These are phyloP conservation scores for Penicillium pancosmium DNA, from an alignment of 495 filamentous ascomycete species.

Conservation along the genomic window DNA sequence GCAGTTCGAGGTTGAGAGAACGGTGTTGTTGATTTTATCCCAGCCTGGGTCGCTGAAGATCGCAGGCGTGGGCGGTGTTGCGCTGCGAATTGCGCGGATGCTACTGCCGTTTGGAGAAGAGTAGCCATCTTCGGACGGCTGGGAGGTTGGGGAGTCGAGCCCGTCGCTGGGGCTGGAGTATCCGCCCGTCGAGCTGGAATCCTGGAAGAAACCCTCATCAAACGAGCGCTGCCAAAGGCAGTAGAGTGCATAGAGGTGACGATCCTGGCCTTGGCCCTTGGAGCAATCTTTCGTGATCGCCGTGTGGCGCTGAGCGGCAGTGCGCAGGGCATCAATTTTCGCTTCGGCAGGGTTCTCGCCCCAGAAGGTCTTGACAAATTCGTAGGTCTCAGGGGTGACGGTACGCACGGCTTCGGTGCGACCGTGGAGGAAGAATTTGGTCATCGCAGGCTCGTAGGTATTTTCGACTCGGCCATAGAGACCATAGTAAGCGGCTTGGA, in stretches of 20 bases:
- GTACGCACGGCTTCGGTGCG: slow-evolving; percentile 92
- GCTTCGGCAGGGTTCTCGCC: slow-evolving; percentile 78
- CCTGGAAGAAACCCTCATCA: slow-evolving; percentile 67
- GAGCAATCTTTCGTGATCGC: slow-evolving; percentile 82
- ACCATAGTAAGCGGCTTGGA: slow-evolving; percentile 98
- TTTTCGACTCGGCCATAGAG: slow-evolving; percentile 93
- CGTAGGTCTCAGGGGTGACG: slow-evolving; percentile 76
- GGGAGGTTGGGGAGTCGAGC: slow-evolving; percentile 54
- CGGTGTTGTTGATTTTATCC: slow-evolving; percentile 94
- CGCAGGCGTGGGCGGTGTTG: slow-evolving; percentile 60
- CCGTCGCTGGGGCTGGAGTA: slow-evolving; percentile 55
- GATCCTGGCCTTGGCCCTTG: slow-evolving; percentile 89
- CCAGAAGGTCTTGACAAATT: slow-evolving; percentile 95
- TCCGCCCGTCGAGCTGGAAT: slow-evolving; percentile 58
- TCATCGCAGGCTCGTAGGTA: slow-evolving; percentile 98
- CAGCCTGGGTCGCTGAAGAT: slow-evolving; percentile 89
- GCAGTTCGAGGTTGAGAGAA: slow-evolving; percentile 97
- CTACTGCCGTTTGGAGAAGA: slow-evolving; percentile 37
- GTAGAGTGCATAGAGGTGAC: slow-evolving; percentile 92
- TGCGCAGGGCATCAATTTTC: slow-evolving; percentile 83
- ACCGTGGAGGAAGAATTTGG: slow-evolving; percentile 88
- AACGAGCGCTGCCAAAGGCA: slow-evolving; percentile 91
- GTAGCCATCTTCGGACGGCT: slow-evolving; percentile 48
- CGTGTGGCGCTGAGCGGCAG: slow-evolving; percentile 81
- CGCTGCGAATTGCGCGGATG: slow-evolving; percentile 33